Percentiles rank a stretch among this genome's conserved stretches.
phyloP scores from a whole-genome alignment of 1,284 basidiomycete species.

The Ceratobasidium sp. region DNA sequence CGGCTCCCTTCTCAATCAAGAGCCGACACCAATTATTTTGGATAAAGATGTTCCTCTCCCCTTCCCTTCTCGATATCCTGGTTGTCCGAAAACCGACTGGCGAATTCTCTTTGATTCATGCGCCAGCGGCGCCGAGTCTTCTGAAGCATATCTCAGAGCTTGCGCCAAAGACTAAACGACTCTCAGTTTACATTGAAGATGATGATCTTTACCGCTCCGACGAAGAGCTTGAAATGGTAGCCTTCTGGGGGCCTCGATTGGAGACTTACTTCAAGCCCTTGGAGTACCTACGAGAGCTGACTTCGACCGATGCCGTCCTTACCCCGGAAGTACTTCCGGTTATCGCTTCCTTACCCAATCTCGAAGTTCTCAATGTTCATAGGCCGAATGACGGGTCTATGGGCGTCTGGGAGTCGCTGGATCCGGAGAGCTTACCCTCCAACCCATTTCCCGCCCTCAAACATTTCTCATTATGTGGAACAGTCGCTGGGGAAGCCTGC shows the following conservation, averaged over 20 bases:
- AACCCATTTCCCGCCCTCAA: not conserved
- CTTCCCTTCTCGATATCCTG: constrained; percentile 2
- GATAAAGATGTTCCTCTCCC: constrained; percentile 6
- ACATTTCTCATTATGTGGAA: not conserved
- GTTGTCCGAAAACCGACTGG: not conserved
- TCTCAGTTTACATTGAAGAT: not conserved
- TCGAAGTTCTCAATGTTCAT: not conserved
- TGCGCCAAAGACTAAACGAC: not conserved
- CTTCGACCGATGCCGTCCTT: not conserved
- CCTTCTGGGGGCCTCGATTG: not conserved
- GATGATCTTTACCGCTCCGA: not conserved
- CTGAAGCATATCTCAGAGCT: not conserved
- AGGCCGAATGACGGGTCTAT: not conserved
- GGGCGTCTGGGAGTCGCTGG: not conserved
- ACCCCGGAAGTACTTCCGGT: not conserved
- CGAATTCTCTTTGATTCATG: not conserved
- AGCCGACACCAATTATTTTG: constrained; percentile 18
- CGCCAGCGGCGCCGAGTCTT: not conserved
- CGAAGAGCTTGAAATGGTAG: not conserved
- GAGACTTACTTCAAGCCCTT: not conserved
- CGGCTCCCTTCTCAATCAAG: not conserved
- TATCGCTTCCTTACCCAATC: not conserved
- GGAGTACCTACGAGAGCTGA: not conserved
- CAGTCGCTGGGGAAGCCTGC: not conserved
- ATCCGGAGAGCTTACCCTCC: not conserved